Percentiles rank a stretch among this genome's conserved stretches.
Conservation (phyloP, 495 filamentous ascomycete genomes). For the Hyaloscypha finlandica region DNA sequence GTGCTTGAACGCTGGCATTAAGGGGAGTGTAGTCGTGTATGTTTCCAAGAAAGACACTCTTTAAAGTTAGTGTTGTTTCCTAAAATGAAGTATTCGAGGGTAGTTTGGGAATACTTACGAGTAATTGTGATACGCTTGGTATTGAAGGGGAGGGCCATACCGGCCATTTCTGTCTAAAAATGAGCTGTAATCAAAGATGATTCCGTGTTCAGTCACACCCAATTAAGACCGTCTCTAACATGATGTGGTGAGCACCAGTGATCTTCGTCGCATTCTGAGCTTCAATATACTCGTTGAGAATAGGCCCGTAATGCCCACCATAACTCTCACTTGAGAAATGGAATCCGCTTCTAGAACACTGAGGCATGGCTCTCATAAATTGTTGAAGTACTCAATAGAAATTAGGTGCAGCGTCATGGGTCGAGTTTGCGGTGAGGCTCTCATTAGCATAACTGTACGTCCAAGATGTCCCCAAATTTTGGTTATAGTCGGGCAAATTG, state of each 20-base stretch:
- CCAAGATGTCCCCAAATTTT: conserved; percentile 46
- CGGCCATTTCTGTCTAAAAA: conserved; percentile 47
- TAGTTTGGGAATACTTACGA: conserved; percentile 31
- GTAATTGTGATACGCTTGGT: conserved; percentile 67
- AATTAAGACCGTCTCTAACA: conserved; percentile 58
- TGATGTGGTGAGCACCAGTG: conserved; percentile 50
- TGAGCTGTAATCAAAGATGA: conserved; percentile 21
- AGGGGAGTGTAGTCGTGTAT: conserved; percentile 60
- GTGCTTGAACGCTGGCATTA: conserved; percentile 43
- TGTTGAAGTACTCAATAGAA: conserved; percentile 63
- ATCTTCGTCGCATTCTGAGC: conserved; percentile 61
- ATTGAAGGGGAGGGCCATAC: conserved; percentile 62
- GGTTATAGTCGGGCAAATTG: conserved; percentile 53
- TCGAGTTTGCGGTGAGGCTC: conserved; percentile 54
- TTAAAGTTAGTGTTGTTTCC: background rate
- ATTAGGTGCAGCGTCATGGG: conserved; percentile 54
- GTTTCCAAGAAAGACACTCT: conserved; percentile 47
- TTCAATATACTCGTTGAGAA: conserved; percentile 65
- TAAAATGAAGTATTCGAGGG: background rate
- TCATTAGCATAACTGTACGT: conserved; percentile 55
- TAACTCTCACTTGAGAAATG: conserved; percentile 64
- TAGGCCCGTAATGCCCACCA: conserved; percentile 68
- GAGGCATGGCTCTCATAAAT: conserved; percentile 64
- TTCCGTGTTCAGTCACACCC: conserved; percentile 36
- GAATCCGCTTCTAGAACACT: conserved; percentile 57